These are phyloP conservation scores for Acanthamoeba triangularis DNA, from an alignment of 208 protist species.

Conservation along the genomic window DNA sequence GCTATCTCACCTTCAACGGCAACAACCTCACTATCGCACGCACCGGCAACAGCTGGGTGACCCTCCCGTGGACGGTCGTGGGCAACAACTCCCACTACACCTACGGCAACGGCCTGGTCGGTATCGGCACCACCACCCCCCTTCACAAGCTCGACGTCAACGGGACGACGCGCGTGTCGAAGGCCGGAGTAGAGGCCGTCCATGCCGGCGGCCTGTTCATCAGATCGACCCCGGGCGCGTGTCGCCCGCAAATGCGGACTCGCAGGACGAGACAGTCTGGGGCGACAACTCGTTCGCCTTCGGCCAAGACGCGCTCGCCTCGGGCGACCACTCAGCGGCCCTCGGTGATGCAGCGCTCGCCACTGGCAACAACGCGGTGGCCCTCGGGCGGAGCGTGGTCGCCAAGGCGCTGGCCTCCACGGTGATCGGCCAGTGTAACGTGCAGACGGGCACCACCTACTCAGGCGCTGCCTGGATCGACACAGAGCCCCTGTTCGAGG, in stretches of 20 bases:
- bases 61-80: slow-evolving; percentile 9
- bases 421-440: not conserved
- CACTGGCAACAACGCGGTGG: not conserved
- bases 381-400: not conserved
- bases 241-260: not conserved
- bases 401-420: not conserved
- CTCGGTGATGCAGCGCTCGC: not conserved
- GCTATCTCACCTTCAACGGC: not conserved
- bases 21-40: slow-evolving; percentile 26
- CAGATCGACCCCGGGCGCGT: not conserved
- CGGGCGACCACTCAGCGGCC: not conserved
- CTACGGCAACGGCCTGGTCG: not conserved
- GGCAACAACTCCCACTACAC: not conserved
- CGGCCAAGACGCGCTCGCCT: not conserved
- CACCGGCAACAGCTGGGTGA: not conserved
- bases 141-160: not conserved
- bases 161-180: not conserved
- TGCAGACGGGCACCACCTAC: not conserved
- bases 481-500: not conserved
- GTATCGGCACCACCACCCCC: not conserved
- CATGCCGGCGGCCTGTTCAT: slow-evolving; percentile 8
- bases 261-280: not conserved
- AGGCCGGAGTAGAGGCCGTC: not conserved
- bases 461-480: not conserved
- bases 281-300: not conserved